Base-by-base conservation (phyloP, 441 rosid species). In the Melastoma candidum region DNA sequence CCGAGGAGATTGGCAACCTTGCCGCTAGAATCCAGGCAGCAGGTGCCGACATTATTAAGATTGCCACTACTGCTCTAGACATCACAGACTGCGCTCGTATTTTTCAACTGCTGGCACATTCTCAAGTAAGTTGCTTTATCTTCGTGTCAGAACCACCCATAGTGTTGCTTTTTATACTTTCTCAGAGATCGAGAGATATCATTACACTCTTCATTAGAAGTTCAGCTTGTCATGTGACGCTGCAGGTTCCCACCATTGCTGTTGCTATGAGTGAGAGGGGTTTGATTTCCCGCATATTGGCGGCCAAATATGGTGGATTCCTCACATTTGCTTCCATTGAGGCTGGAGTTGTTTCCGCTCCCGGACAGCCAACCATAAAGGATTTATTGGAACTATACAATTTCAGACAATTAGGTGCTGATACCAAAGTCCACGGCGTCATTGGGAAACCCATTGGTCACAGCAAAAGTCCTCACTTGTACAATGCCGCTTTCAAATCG, bases 21-120 rank as follows among this genome's bases (percentile, higher is more conserved):
- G 71, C 71, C 49, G 78, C 78, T 3, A 44, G 14, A 26, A 71
- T 73, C 71, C 82, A 77, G 59, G 65, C 76, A 3, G 64, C 78
- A 0, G 74, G 82, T 12, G 82, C 82, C 29, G 82, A 73, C 59
- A 65, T 73, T 12, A 55, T 77, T 53, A 77, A 74, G 58, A 67
- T 77, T 47, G 76, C 71, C 41, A 58, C 73, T 48, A 68, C 66
- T 14, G 76, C 75, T 47, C 65, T 67, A 12, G 68, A 60, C 14
- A 77, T 77, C 54, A 71, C 76, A 2, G 76, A 77, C 53, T 56
- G 60, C 54, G 71, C 78, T 1, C 73, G 69, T 12, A 44, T 73
- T 32, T 77, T 77, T 49, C 45, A 69, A 47, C 53, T 77, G 70
- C 74, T 77, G 11, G 51, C 78, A 2, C 69, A 71, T 60, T 73